A percentile compares a stretch with the other conserved stretches of the same genome.
Conservation (phyloP, 148 eudicot species). For the Amaranthus cruentus region DNA sequence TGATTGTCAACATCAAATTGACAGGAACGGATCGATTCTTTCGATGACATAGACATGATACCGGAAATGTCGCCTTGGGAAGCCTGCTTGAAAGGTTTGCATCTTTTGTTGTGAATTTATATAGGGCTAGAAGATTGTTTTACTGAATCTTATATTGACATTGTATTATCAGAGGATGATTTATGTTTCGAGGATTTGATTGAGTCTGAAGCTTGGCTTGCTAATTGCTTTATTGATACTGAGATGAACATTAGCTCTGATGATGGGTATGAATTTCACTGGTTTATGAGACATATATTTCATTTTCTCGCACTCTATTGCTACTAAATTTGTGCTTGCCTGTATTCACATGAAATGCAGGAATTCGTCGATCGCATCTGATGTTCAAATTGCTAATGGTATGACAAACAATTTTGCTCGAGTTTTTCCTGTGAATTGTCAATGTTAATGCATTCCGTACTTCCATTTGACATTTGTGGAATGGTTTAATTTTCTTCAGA, state of each 20-base stretch:
- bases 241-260: constrained; percentile 59
- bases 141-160: constrained; percentile 4
- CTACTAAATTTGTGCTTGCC: not conserved
- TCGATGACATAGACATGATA: constrained; percentile 48
- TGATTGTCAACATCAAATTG: not conserved
- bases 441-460: not conserved
- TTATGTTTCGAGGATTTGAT: constrained; percentile 53
- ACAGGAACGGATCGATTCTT: constrained; percentile 56
- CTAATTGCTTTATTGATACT: constrained; percentile 70
- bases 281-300: not conserved
- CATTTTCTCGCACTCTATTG: not conserved
- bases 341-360: constrained; percentile 26
- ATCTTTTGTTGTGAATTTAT: not conserved
- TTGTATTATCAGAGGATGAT: constrained; percentile 42
- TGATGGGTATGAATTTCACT: constrained; percentile 43
- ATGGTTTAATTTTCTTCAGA: constrained; percentile 31
- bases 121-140: not conserved
- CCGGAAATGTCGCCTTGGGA: constrained; percentile 65
- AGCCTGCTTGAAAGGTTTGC: constrained; percentile 63
- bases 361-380: constrained; percentile 37
- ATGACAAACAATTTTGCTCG: constrained; percentile 3
- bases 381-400: constrained; percentile 48
- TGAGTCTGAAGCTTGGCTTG: constrained; percentile 80
- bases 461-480: not conserved
- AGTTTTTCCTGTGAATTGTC: not conserved